Evolutionary conservation across 768 basidiomycete genomes (phyloP).

Genomic region (Leccinum incarnatum): DNA sequence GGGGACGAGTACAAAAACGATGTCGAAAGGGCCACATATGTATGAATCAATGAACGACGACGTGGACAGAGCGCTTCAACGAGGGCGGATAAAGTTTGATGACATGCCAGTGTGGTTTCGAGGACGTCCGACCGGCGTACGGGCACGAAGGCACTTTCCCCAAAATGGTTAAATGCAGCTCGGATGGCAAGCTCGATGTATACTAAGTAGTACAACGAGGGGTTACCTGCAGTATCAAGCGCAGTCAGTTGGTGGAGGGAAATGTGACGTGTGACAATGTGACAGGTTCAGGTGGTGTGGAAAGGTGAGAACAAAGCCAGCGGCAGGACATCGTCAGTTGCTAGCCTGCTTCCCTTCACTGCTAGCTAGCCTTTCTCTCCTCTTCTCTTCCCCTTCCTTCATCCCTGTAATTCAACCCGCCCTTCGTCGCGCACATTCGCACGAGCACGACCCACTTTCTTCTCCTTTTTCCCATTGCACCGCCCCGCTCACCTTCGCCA

Average conservation of each 20-base stretch:
- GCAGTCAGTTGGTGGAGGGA: no score
- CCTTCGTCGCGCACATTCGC: background rate
- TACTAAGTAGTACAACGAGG: no score
- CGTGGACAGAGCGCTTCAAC: background rate
- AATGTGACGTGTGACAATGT: constrained; percentile 21
- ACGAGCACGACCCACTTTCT: background rate
- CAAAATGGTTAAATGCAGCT: constrained; percentile 18
- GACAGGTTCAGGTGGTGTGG: constrained; percentile 8
- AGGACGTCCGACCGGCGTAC: background rate
- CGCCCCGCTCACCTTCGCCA: constrained; percentile 20
- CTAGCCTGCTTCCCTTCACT: constrained; percentile 10
- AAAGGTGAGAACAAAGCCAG: constrained; percentile 25
- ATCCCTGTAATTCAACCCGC: no score
- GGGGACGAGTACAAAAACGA: background rate
- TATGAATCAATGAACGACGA: background rate
- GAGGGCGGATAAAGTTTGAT: background rate
- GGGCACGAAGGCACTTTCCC: background rate
- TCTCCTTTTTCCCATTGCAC: background rate
- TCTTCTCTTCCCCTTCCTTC: no score
- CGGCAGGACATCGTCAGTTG: constrained; percentile 9
- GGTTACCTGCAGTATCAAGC: no score
- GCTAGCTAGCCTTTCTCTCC: background rate
- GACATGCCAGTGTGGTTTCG: background rate
- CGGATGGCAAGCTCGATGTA: background rate
- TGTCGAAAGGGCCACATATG: no score